These are phyloP conservation scores for Xylariomycetidae sp. DNA, from an alignment of 2,329 filamentous ascomycete species.

Conservation along the genomic window DNA sequence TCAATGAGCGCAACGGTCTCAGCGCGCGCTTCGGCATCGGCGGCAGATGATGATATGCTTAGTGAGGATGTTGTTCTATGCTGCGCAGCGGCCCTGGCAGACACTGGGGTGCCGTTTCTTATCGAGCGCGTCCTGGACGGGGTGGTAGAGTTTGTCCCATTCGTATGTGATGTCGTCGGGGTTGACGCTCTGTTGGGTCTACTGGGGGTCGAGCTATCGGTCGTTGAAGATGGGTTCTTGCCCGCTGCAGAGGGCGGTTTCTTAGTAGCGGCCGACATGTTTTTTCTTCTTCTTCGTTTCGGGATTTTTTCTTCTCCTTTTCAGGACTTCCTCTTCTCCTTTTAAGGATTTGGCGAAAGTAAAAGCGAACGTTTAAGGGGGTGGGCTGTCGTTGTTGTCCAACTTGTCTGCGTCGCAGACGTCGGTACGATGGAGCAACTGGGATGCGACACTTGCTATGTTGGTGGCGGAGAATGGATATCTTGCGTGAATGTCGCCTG, in stretches of 20 bases:
- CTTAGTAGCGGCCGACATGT: constrained; percentile 50
- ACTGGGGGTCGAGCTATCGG: constrained; percentile 35
- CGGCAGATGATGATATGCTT: constrained; percentile 39
- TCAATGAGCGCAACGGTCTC: constrained; percentile 76
- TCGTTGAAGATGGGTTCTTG: constrained; percentile 36
- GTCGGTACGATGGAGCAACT: too few species aligned
- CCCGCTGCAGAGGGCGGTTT: constrained; percentile 47
- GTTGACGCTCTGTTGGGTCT: constrained; percentile 44
- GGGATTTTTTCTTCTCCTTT: too few species aligned
- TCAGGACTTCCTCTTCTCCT: too few species aligned
- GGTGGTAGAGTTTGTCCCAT: constrained; percentile 31
- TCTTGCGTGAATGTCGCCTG: too few species aligned
- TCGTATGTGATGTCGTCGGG: constrained; percentile 38
- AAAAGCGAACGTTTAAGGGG: too few species aligned
- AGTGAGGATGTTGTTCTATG: constrained; percentile 51
- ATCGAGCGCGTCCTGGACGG: constrained; percentile 61
- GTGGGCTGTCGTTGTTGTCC: too few species aligned
- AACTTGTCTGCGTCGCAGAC: too few species aligned
- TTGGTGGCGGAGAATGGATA: too few species aligned
- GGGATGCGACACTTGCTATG: too few species aligned
- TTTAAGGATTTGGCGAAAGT: too few species aligned
- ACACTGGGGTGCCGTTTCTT: constrained; percentile 62
- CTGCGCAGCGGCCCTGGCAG: constrained; percentile 66
- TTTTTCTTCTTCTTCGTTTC: too few species aligned
- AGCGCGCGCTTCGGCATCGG: constrained; percentile 70